Base-by-base conservation (phyloP, 2,329 filamentous ascomycete species). In the Aureobasidium sp. region DNA sequence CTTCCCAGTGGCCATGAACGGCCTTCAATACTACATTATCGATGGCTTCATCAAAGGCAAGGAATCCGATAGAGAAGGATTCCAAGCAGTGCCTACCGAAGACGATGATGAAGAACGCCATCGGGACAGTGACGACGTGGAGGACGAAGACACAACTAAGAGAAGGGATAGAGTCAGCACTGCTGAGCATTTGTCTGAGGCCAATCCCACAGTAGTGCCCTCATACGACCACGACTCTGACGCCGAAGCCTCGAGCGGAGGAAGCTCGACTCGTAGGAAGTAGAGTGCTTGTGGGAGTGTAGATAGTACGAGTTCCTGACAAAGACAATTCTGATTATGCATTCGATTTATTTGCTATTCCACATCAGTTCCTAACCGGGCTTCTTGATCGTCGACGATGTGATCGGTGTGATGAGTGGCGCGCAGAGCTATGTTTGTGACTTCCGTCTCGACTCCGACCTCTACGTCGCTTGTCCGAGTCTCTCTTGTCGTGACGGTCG, bases 1-100 rank as follows among this genome's bases (percentile, higher is more conserved):
- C 57, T 99, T 99, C 81, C 94, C 94, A 0, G 83, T 97, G 66
- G 90, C 96, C 73, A 99, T 99, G 94, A 99, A 99, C 71, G 92
- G 83, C 3, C 76, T 97, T 66, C 94, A 99, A 76, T 99, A 99
- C 75, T 99, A 96, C 78, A 96, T 99, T 70, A 97, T 99, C 75
- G 94, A 99, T 72, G 90, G 86, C 50, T 97, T 97, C 74, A 99
- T 99, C 83, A 96, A 95, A 78, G 70, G 71, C 58, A 78, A 77
- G 69, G 73, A 74, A 61, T 70, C 69, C 44, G 47, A 69, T 6
- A 68, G 68, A 3, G 67, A 73, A 29, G 70, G 68, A 5, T 69
- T 69, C 63, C 71, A 67, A 65, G 67, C 69, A 41, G 70, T 71
- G 36, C 62, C 66, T 66, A 64, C 68, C 52, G 65, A 76, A 62